These are phyloP conservation scores for Manihot esculenta DNA, from an alignment of 441 rosid species.

Conservation along the genomic window DNA sequence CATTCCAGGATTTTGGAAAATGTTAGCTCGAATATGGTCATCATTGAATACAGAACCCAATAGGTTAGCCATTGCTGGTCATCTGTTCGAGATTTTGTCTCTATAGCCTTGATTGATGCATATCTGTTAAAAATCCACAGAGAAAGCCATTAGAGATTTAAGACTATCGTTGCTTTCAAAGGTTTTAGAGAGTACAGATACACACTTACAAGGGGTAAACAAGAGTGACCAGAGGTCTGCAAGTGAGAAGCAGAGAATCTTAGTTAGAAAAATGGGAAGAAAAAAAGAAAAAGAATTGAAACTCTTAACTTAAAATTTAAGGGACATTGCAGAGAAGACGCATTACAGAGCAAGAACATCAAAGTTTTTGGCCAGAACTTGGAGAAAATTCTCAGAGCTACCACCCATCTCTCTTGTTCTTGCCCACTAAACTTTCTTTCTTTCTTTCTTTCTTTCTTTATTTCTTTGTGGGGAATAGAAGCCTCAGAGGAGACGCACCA, in stretches of 20 bases:
- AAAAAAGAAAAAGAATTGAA: too few species aligned
- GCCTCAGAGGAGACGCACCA: too few species aligned
- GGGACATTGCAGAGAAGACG: not conserved
- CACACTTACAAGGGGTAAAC: slow-evolving; percentile 86
- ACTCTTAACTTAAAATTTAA: not conserved
- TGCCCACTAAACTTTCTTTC: not conserved
- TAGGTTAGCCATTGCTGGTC: slow-evolving; percentile 97
- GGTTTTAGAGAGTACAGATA: too few species aligned
- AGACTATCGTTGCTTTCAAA: not conserved
- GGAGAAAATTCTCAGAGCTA: slow-evolving; percentile 43
- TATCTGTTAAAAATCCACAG: slow-evolving; percentile 42
- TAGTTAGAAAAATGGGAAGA: not conserved
- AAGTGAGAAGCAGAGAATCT: not conserved
- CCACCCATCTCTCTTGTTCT: slow-evolving; percentile 28
- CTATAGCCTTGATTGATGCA: slow-evolving; percentile 88
- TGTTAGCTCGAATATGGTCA: slow-evolving; percentile 83
- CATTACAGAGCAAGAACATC: slow-evolving; percentile 92
- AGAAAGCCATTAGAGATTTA: not conserved
- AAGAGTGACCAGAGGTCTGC: slow-evolving; percentile 89
- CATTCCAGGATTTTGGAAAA: slow-evolving; percentile 82
- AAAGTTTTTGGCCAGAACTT: slow-evolving; percentile 70
- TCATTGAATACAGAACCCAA: slow-evolving; percentile 91
- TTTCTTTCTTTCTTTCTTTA: not conserved
- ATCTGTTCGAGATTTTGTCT: slow-evolving; percentile 78
- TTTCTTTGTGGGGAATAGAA: too few species aligned